phyloP scores from a whole-genome alignment of 2,329 filamentous ascomycete genomes.

The Pseudocercospora vitis region DNA sequence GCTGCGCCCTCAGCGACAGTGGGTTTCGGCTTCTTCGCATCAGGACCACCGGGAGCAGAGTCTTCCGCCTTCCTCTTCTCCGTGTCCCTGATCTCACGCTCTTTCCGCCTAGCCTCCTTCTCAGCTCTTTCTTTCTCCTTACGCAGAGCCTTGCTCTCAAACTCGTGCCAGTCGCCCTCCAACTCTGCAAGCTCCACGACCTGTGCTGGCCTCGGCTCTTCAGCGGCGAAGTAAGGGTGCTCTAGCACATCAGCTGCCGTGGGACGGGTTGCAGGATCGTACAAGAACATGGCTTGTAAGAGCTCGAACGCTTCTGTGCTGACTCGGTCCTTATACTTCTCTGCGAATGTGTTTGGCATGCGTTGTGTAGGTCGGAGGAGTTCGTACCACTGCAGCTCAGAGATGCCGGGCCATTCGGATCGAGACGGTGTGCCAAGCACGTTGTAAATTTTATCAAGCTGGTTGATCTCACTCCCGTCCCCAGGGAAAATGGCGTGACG shows the following conservation, averaged over 20 bases:
- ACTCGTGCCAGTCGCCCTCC: slow-evolving; percentile 97
- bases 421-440: slow-evolving; percentile 84
- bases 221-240: slow-evolving; percentile 83
- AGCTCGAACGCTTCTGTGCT: slow-evolving; percentile 81
- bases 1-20: slow-evolving; percentile 11
- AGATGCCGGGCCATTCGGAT: slow-evolving; percentile 80
- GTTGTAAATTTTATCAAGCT: slow-evolving; percentile 95
- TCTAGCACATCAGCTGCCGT: slow-evolving; percentile 79
- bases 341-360: slow-evolving; percentile 72
- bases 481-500: slow-evolving; percentile 91
- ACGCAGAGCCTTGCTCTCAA: slow-evolving; percentile 90
- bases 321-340: slow-evolving; percentile 76
- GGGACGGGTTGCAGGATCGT: slow-evolving; percentile 81
- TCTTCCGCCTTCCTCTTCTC: slow-evolving; percentile 39
- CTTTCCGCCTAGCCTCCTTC: slow-evolving; percentile 53
- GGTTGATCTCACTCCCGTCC: slow-evolving; percentile 91
- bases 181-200: slow-evolving; percentile 79
- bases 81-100: slow-evolving; percentile 51
- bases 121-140: slow-evolving; percentile 79
- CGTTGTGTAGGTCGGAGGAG: slow-evolving; percentile 76
- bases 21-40: slow-evolving; percentile 31
- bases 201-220: slow-evolving; percentile 74
- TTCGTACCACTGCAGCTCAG: slow-evolving; percentile 98
- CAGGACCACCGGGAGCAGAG: slow-evolving; percentile 18
- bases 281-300: slow-evolving; percentile 79